Evolutionary conservation across 805 yeast genomes (phyloP).

Genomic region (Yarrowia divulgata): DNA sequence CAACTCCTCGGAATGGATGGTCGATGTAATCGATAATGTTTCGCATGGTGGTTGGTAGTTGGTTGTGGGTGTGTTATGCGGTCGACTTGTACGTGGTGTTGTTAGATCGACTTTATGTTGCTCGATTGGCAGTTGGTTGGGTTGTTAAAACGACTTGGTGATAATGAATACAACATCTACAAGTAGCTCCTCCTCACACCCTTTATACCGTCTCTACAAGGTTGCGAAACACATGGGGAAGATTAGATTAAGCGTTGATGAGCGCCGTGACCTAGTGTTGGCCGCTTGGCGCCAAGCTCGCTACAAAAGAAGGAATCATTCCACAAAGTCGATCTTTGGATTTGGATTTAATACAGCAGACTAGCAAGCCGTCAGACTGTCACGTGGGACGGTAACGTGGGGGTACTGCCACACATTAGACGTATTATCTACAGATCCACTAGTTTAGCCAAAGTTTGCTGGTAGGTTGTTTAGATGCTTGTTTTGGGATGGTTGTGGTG

Average conservation of each 20-base stretch:
- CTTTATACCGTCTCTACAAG: constrained; percentile 2
- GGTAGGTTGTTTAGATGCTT: not conserved
- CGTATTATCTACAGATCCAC: not conserved
- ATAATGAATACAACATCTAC: not conserved
- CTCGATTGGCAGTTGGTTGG: not conserved
- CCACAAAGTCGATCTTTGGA: not conserved
- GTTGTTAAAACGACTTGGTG: constrained; percentile 7
- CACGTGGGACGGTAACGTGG: constrained; percentile 4
- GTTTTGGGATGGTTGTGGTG: not conserved
- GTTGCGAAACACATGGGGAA: not conserved
- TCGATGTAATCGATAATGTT: constrained; percentile 27
- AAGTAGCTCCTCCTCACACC: not conserved
- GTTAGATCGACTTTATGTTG: not conserved
- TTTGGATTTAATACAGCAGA: not conserved
- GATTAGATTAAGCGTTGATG: not conserved
- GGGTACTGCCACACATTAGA: not conserved
- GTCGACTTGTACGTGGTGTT: no score
- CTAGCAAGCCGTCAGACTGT: not conserved
- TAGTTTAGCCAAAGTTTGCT: not conserved
- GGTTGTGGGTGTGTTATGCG: not conserved
- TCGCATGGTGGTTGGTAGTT: constrained; percentile 1
- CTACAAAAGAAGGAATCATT: constrained; percentile 1
- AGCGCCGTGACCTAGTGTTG: not conserved
- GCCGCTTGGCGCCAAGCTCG: not conserved
- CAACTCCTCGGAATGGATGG: constrained; percentile 29